These are phyloP conservation scores for Cucurbita moschata DNA, from an alignment of 306 rosid species.

Conservation along the genomic window DNA sequence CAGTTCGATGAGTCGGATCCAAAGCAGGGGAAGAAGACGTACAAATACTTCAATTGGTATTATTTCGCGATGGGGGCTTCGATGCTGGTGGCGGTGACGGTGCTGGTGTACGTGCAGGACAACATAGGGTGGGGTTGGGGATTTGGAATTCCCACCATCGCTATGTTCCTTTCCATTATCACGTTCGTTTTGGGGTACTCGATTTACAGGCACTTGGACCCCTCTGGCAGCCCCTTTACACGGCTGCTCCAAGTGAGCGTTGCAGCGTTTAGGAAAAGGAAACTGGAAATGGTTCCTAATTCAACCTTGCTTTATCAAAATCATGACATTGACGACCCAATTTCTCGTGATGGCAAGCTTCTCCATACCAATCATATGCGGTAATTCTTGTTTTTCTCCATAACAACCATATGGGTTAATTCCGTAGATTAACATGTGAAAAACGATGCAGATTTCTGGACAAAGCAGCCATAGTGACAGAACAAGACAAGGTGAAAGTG, in stretches of 20 bases:
- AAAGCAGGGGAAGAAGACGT: conserved; percentile 45
- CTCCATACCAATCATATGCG: conserved; percentile 43
- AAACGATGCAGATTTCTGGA: conserved; percentile 47
- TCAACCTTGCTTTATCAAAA: conserved; percentile 35
- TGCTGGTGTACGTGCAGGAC: conserved; percentile 77
- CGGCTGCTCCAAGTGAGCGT: conserved; percentile 56
- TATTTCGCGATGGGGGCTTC: conserved; percentile 80
- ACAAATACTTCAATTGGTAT: conserved; percentile 89
- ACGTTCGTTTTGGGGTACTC: conserved; percentile 52
- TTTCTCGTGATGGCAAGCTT: conserved; percentile 54
- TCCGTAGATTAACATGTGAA: neutral
- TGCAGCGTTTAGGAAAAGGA: conserved; percentile 61
- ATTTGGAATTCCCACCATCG: conserved; percentile 60
- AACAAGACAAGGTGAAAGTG: conserved; percentile 31
- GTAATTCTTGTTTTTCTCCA: conserved; percentile 43
- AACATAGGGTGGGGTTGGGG: conserved; percentile 93
- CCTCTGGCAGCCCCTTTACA: conserved; percentile 81
- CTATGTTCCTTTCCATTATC: conserved; percentile 65
- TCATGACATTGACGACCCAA: conserved; percentile 49
- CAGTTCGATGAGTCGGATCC: conserved; percentile 75
- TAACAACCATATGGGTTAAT: conserved; percentile 40
- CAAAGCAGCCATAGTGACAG: conserved; percentile 59
- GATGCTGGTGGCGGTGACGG: conserved; percentile 72
- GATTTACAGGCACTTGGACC: conserved; percentile 71
- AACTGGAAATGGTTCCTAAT: conserved; percentile 16